Base-by-base conservation (phyloP, 768 basidiomycete genomes). In the Boletus subparvulus region DNA sequence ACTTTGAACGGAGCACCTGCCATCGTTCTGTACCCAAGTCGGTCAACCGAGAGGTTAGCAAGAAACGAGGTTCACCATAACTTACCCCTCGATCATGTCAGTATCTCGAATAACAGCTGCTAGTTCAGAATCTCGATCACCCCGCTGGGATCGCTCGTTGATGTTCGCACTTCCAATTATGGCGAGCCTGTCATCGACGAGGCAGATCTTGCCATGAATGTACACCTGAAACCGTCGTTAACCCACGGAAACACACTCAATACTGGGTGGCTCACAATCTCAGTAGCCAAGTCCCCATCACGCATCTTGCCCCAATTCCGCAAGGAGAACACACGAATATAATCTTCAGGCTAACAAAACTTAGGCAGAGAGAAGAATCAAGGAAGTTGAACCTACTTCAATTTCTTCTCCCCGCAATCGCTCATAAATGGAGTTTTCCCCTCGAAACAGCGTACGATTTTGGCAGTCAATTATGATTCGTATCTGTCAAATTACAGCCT, bases 161-260 rank as follows among this genome's bases (percentile, higher is more conserved):
- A 99, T 94, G 70, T 97, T 98, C 17, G 96, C 96, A 52, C 93
- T 94, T 16, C 94, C 94, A 61, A 97, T 97, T 67, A 97, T 94
- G 33, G 84, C 94, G 55, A 94, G 76, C 50, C 97, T 86, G 69
- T 99, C 96, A 69, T 99, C 97, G 6, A 98, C 94, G 52, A 98
- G 86, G 63, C 87, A 88, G 19, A 79, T 52, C 61, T 77, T 64
- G 30, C 44, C 90, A 68, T 96, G 94, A 59, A 96, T 92, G 73
- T 97, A 95, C 21, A 96, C 86, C 85, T 90, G 59, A 12, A 30
- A 64, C 30, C 48, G 11, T 50, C 42, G 14, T 70, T 28, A 69
- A 59, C 40, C 47, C 43, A 33, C 26, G 39, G 44, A 30, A 33
- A 35, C 4, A 41, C 3, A 43, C 19, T 43, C 52, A 30, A 1